Base-by-base conservation (phyloP, 768 basidiomycete genomes). In the Pulveroboletus sp. region DNA sequence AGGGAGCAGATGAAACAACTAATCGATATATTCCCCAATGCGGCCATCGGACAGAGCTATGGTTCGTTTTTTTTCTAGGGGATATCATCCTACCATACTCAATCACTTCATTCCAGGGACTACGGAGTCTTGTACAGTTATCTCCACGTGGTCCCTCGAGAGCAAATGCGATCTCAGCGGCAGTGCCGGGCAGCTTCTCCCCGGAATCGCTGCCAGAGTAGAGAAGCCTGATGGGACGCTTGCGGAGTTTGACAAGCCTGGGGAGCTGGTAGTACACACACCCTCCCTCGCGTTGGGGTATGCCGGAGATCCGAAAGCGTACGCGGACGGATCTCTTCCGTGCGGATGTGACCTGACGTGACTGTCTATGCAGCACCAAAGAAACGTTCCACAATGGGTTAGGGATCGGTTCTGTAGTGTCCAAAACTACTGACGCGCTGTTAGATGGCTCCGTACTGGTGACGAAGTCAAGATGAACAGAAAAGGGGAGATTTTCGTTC, bases 391-490 rank as follows among this genome's bases (percentile, higher is more conserved):
- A 78, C 6, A 70, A 82, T 53, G 82, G 71, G 62, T 54, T 50
- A 49, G 44, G 5, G 30, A n/a, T n/a, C 8, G 7, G 26, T 2
- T 19, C 1, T 19, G 11, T 45, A 12, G 16, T 9, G 12, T 26
- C 26, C 9, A 37, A 29, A 38, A 38, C 32, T 23, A 40, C 36
- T 43, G 37, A 61, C n/a, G 5, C 27, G 39, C 10, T 3, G 26
- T 11, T 49, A 80, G 79, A 23, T 83, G 84, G 84, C 77, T 86
- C 22, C 77, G 76, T 29, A 87, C 83, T 0, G 85, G 85, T 1
- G 85, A 87, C 58, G 83, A 86, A 63, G 86, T 87, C 32, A 70
- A 69, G 55, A 74, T 88, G 59, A 78, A 86, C 53, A 76, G 70
- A 53, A 72, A 79, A 44, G 73, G 76, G 11, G 83, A 88, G 53